phyloP scores from a whole-genome alignment of 768 basidiomycete species.

The Harrya chromipes region DNA sequence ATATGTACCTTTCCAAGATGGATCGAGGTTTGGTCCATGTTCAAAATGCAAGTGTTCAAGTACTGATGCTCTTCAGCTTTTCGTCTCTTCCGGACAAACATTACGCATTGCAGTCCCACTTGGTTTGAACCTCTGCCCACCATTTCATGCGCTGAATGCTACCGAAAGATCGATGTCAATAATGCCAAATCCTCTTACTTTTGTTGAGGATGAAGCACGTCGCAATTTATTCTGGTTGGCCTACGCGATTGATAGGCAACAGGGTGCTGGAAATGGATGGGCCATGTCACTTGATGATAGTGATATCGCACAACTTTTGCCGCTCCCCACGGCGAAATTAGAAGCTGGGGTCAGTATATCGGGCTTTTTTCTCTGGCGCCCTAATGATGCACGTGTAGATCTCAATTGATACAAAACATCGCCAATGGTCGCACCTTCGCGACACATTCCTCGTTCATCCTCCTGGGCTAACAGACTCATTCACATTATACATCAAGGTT shows the following conservation, averaged over 20 bases:
- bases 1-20: conserved; percentile 43
- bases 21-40: conserved; percentile 54
- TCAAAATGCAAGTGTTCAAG: not conserved
- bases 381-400: conserved; percentile 31
- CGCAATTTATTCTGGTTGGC: conserved; percentile 74
- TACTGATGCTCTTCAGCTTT: conserved; percentile 44
- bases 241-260: conserved; percentile 65
- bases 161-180: conserved; percentile 56
- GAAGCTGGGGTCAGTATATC: conserved; percentile 51
- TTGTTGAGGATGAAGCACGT: conserved; percentile 67
- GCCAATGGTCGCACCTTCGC: conserved; percentile 66
- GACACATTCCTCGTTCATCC: conserved; percentile 62
- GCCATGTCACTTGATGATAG: conserved; percentile 68
- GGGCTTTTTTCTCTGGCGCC: not conserved
- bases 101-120: conserved; percentile 61
- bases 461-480: conserved; percentile 63
- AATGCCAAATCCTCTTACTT: conserved; percentile 54
- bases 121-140: conserved; percentile 64
- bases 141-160: conserved; percentile 64
- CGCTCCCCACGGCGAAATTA: conserved; percentile 57
- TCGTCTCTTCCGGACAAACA: conserved; percentile 52
- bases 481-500: conserved; percentile 68
- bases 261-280: conserved; percentile 69
- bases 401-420: conserved; percentile 46
- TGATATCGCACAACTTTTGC: conserved; percentile 69